Conservation (phyloP, 306 rosid species). For the Dryas alaskensis region DNA sequence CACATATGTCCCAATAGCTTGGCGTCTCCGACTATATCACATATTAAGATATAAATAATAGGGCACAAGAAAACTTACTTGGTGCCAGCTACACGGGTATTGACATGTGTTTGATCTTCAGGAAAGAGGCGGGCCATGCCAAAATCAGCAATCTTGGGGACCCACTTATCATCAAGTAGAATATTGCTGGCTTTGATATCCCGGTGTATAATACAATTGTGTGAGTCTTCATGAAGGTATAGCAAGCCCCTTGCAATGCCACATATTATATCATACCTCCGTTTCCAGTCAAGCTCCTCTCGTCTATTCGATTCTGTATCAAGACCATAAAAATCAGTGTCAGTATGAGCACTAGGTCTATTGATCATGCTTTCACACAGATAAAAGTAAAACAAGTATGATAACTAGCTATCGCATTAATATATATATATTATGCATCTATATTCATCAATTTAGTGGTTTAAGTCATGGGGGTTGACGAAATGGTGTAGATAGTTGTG, state of each 20-base stretch:
- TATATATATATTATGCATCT: background rate
- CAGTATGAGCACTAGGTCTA: background rate
- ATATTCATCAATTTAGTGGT: conserved; percentile 1
- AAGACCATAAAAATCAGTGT: conserved; percentile 12
- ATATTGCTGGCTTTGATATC: conserved; percentile 93
- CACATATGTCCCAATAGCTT: background rate
- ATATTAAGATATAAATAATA: background rate
- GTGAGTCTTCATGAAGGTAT: conserved; percentile 93
- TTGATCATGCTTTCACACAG: background rate
- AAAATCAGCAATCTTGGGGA: conserved; percentile 93
- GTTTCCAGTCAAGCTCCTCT: conserved; percentile 79
- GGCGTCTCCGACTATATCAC: background rate
- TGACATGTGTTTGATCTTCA: conserved; percentile 82
- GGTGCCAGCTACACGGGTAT: conserved; percentile 96
- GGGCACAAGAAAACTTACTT: conserved; percentile 47
- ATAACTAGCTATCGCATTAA: background rate
- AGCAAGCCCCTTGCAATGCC: conserved; percentile 86
- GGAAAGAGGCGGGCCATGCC: conserved; percentile 99
- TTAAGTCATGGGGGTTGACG: background rate
- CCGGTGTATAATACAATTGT: conserved; percentile 78
- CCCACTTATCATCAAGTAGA: conserved; percentile 86
- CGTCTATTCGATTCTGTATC: conserved; percentile 52
- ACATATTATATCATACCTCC: conserved; percentile 62
- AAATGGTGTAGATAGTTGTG: background rate
- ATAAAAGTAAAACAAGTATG: background rate